Evolutionary conservation across 2,329 filamentous ascomycete species (phyloP).

Genomic region (Grosmannia serpens): DNA sequence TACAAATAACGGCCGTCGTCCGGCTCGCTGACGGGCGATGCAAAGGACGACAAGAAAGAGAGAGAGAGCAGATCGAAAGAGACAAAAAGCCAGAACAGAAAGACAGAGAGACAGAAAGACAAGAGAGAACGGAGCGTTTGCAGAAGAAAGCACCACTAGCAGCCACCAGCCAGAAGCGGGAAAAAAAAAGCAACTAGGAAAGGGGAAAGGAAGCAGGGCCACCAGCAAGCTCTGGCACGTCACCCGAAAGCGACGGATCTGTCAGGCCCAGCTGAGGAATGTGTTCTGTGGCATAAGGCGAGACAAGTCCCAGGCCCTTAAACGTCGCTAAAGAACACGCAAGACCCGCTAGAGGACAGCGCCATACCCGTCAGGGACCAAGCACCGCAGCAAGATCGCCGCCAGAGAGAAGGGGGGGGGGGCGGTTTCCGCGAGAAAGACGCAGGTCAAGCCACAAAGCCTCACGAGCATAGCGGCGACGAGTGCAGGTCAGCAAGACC

Average conservation of each 20-base stretch:
- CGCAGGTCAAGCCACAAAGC: not conserved
- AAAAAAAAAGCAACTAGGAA: not conserved
- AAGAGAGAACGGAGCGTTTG: not conserved
- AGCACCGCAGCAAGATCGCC: not conserved
- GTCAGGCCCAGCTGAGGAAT: not conserved
- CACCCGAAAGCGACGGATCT: not conserved
- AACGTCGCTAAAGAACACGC: not conserved
- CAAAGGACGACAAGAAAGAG: not conserved
- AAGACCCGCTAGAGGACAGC: not conserved
- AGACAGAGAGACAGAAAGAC: not conserved
- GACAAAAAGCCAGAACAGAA: not conserved
- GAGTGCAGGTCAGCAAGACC: not conserved
- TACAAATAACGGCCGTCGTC: slow-evolving; percentile 1
- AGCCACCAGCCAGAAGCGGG: too few species aligned
- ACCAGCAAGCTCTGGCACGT: not conserved
- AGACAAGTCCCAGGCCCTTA: not conserved
- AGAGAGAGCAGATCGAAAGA: not conserved
- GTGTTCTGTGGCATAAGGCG: not conserved
- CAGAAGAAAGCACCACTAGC: not conserved
- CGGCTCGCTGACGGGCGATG: not conserved
- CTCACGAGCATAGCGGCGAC: not conserved
- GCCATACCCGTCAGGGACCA: not conserved
- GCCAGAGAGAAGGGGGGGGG: not conserved
- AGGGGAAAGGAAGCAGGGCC: not conserved
- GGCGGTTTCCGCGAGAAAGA: not conserved